Base-by-base conservation (phyloP, 2,329 filamentous ascomycete species). In the Emmonsia crescens region DNA sequence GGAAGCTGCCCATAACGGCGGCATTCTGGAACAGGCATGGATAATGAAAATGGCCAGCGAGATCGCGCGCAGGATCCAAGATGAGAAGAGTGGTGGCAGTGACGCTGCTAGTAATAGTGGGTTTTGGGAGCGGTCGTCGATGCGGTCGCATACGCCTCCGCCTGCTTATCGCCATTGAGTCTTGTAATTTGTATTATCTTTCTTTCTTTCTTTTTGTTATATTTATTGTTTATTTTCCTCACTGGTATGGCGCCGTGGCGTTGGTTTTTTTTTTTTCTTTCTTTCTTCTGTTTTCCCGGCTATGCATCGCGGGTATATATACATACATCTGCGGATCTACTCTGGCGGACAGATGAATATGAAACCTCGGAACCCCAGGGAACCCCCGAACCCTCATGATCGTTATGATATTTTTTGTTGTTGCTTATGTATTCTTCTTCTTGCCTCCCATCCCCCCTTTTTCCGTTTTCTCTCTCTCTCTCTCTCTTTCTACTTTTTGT, bases 21-120 rank as follows among this genome's bases (percentile, higher is more conserved):
- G 73, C 38, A 73, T 79, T 29, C 71, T 80, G n/a, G 78, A 81
- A 63, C 76, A 78, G 64, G 74, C 73, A 4, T 73, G 77, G 68
- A 76, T 79, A 59, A 75, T 77, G 68, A 75, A 96, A 78, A 94
- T 99, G 84, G 92, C 93, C 5, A 87, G 87, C 65, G 94, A 97
- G 74, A 93, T 97, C 68, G 91, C 91, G 42, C 74, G 74, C 64
- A 88, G 90, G 61, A 91, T 96, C 66, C 89, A 93, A 66, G 89
- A 96, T 67, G 89, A 96, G 76, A 94, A 96, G 76, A 71, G 73
- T 54, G 69, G 74, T 54, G 69, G 74, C 58, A 68, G 65, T 57
- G 71, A 68, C 38, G 64, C 68, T 68, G 69, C 71, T 72, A 5
- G 27, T 68, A 69, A 70, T 72, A 70, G 69, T 48, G 69, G 68